Conservation (phyloP, 495 filamentous ascomycete genomes). For the Aspergillus asperescens region DNA sequence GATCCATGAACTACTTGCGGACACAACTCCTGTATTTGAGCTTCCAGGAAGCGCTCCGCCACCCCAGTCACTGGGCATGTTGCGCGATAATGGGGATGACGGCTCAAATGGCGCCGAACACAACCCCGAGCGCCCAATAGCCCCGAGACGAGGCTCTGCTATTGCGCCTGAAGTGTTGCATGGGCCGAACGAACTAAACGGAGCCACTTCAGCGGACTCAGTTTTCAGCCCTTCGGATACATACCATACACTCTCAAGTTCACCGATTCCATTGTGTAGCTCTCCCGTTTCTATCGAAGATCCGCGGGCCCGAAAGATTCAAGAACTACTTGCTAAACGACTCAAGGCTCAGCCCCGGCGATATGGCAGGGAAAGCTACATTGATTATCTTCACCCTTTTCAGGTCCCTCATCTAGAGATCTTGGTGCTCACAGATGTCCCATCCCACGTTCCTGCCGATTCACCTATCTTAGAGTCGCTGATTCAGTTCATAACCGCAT, state of each 20-base stretch:
- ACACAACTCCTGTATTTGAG: conserved; percentile 34
- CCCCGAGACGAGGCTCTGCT: conserved; percentile 34
- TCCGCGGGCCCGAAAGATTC: conserved; percentile 25
- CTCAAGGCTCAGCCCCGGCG: conserved; percentile 29
- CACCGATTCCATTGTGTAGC: conserved; percentile 18
- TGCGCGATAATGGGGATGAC: not conserved
- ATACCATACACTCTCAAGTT: not conserved
- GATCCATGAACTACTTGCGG: conserved; percentile 44
- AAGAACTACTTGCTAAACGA: conserved; percentile 33
- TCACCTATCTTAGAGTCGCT: conserved; percentile 45
- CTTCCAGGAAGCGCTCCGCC: conserved; percentile 36
- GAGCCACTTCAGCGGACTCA: not conserved
- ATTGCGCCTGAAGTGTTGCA: conserved; percentile 43
- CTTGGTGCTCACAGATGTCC: conserved; percentile 55
- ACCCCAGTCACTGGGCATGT: conserved; percentile 6
- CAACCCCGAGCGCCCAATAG: conserved; percentile 28
- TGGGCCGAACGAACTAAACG: conserved; percentile 4
- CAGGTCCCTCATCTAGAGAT: conserved; percentile 53
- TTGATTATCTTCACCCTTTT: conserved; percentile 51
- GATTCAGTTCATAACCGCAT: conserved; percentile 53
- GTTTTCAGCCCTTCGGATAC: not conserved
- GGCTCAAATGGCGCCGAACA: not conserved
- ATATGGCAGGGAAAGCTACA: conserved; percentile 27
- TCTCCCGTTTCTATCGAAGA: conserved; percentile 27
- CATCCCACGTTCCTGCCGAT: conserved; percentile 42